Base-by-base conservation (phyloP, 2,329 filamentous ascomycete species). In the Pseudocercospora vitis region DNA sequence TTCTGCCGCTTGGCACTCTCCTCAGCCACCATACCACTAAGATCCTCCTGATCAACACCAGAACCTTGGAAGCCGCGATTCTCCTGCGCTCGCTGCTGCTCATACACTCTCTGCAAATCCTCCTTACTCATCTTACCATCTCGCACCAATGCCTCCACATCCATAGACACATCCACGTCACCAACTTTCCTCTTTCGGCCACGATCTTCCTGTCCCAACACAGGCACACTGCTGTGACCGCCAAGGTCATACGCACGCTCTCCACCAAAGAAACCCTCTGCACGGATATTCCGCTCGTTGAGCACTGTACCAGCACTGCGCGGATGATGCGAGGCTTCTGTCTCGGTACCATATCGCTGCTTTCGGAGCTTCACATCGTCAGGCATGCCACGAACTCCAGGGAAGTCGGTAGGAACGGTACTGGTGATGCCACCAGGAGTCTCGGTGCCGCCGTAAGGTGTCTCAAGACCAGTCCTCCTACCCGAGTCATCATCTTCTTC, bases 331-430 rank as follows among this genome's bases (percentile, higher is more conserved):
- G 84, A 83, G 57, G 95, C 90, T 70, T 96, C 91, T 0, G 91
- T 95, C 65, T 96, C 91, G 55, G 85, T 91, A 49, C 91, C 92
- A 55, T 88, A 83, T 55, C 88, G 83, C 64, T 86, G 81, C 74
- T 97, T 99, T 56, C 94, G 86, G 45, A 99, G 81, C 69, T 95
- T 91, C 71, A 99, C 90, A 66, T 96, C 91, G 52, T 89, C 89
- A 7, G 85, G 84, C 53, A 94, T 85, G 57, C 83, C 91, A 58
- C 90, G 88, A 58, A 87, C 83, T 3, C 85, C 82, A 12, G 81
- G 81, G 65, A 88, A 87, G 64, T 96, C 91, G 1, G 90, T 87
- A 11, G 90, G 89, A 26, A 94, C 82, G 18, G 85, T 85, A 58
- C 89, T 95, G 44, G 85, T 82, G 70, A 94, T 82, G 28, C 91